Conservation (phyloP, 2,329 filamentous ascomycete species). For the Ceratocystis destructans region DNA sequence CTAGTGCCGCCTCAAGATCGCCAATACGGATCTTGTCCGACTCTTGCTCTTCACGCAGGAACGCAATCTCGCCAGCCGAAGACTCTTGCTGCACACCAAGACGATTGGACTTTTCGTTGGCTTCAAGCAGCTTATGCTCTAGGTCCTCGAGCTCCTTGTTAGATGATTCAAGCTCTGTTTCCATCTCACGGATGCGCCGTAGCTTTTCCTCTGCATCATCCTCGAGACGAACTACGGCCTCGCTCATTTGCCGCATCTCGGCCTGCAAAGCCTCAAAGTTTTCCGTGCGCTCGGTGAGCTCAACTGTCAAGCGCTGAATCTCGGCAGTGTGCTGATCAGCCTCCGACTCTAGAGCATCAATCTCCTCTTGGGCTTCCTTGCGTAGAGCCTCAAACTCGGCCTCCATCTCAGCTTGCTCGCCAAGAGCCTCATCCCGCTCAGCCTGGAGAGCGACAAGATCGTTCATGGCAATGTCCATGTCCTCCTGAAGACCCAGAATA, state of each 20-base stretch:
- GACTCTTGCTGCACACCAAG: slow-evolving; percentile 86
- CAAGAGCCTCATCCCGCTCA: slow-evolving; percentile 75
- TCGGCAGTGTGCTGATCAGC: slow-evolving; percentile 60
- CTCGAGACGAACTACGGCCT: slow-evolving; percentile 72
- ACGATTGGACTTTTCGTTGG: slow-evolving; percentile 76
- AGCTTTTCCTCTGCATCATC: slow-evolving; percentile 74
- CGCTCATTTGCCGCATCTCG: slow-evolving; percentile 85
- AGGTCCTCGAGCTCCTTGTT: slow-evolving; percentile 78
- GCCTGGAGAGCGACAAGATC: slow-evolving; percentile 66
- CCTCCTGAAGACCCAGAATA: slow-evolving; percentile 56
- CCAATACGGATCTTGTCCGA: slow-evolving; percentile 96
- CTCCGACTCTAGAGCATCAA: slow-evolving; percentile 55
- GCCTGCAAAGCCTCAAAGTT: slow-evolving; percentile 84
- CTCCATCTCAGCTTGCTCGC: slow-evolving; percentile 47
- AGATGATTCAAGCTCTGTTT: slow-evolving; percentile 67
- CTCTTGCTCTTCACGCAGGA: slow-evolving; percentile 93
- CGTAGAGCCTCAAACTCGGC: slow-evolving; percentile 46
- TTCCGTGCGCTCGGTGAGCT: slow-evolving; percentile 63
- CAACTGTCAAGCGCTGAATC: slow-evolving; percentile 53
- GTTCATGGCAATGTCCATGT: slow-evolving; percentile 64
- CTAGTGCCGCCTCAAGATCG: slow-evolving; percentile 72
- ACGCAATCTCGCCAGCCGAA: slow-evolving; percentile 82
- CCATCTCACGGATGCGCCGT: slow-evolving; percentile 65
- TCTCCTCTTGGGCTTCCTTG: slow-evolving; percentile 51
- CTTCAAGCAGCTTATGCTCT: slow-evolving; percentile 69